Evolutionary conservation across 495 filamentous ascomycete species (phyloP).

Genomic region (Penicillium riverlandense): DNA sequence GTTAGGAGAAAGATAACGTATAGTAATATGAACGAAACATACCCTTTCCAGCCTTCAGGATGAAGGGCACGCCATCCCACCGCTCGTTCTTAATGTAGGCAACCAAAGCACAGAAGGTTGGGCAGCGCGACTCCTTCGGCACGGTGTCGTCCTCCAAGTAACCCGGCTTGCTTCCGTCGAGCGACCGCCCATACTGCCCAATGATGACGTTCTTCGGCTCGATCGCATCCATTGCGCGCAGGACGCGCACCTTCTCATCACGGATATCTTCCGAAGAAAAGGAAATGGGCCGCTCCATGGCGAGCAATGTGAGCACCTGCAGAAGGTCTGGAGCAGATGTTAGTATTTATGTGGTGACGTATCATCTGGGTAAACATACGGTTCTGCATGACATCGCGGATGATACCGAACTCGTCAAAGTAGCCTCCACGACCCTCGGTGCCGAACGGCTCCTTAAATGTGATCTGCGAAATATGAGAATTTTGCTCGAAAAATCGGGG

Average conservation of each 20-base stretch:
- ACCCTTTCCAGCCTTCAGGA: constrained; percentile 97
- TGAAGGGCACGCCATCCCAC: constrained; percentile 99
- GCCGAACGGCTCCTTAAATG: constrained; percentile 99
- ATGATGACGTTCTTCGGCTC: constrained; percentile 99
- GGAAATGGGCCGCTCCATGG: constrained; percentile 97
- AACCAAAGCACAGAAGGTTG: constrained; percentile 95
- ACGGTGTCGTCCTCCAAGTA: constrained; percentile 99
- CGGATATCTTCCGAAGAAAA: constrained; percentile 98
- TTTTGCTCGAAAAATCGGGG: background rate
- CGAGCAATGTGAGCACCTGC: constrained; percentile 90
- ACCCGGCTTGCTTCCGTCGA: constrained; percentile 93
- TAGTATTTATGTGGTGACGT: constrained; percentile 7
- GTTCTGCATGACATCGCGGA: constrained; percentile 98
- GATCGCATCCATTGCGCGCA: constrained; percentile 88
- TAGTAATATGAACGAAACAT: constrained; percentile 3
- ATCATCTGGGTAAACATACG: constrained; percentile 36
- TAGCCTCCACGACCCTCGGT: constrained; percentile 99
- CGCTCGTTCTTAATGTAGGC: constrained; percentile 99
- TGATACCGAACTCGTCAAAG: constrained; percentile 99
- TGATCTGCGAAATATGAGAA: constrained; percentile 50
- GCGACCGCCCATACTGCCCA: constrained; percentile 93
- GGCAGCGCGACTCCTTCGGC: constrained; percentile 93
- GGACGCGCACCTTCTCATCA: constrained; percentile 94
- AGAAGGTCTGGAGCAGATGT: constrained; percentile 57
- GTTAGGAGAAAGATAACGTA: background rate